Percentiles rank a stretch among this genome's conserved stretches.
Evolutionary conservation across 176 grass and related monocot genomes (phyloP).

Genomic region (Aegilops speltoides): DNA sequence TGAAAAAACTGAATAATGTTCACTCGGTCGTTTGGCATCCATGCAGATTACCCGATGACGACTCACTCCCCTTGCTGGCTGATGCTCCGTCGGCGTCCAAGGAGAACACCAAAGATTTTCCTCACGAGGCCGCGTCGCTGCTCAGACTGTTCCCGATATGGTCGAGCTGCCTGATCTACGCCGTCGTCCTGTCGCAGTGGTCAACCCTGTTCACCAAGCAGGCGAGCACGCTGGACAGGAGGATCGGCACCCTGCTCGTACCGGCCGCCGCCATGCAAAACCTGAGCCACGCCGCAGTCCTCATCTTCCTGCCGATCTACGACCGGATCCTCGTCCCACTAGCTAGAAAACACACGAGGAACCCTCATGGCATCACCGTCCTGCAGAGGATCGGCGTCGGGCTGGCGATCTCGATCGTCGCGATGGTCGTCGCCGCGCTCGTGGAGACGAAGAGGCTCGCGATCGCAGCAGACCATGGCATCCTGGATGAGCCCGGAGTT

Average conservation of each 20-base stretch:
- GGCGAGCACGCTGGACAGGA: constrained; percentile 39
- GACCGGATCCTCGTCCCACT: constrained; percentile 40
- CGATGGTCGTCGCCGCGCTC: constrained; percentile 28
- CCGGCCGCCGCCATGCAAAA: constrained; percentile 31
- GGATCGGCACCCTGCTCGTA: constrained; percentile 16
- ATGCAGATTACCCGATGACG: neutral
- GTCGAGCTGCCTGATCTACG: constrained; percentile 43
- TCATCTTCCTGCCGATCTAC: constrained; percentile 46
- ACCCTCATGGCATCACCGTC: constrained; percentile 45
- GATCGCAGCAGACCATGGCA: constrained; percentile 30
- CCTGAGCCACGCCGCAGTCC: constrained; percentile 8
- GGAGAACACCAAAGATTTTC: neutral
- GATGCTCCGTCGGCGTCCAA: neutral
- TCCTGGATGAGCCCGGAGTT: constrained; percentile 30
- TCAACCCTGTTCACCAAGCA: constrained; percentile 53
- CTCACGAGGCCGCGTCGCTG: neutral
- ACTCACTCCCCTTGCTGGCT: neutral
- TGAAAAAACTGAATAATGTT: neutral
- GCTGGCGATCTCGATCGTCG: constrained; percentile 22
- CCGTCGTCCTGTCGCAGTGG: neutral
- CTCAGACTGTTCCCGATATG: constrained; percentile 45
- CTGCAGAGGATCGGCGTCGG: constrained; percentile 53
- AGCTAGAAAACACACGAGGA: neutral
- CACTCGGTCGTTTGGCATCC: neutral
- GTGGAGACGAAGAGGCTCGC: constrained; percentile 45